Evolutionary conservation across 2,329 filamentous ascomycete species (phyloP), one percentile per base, ranked within the genome.

Genomic region (Exophiala alcalophila): DNA sequence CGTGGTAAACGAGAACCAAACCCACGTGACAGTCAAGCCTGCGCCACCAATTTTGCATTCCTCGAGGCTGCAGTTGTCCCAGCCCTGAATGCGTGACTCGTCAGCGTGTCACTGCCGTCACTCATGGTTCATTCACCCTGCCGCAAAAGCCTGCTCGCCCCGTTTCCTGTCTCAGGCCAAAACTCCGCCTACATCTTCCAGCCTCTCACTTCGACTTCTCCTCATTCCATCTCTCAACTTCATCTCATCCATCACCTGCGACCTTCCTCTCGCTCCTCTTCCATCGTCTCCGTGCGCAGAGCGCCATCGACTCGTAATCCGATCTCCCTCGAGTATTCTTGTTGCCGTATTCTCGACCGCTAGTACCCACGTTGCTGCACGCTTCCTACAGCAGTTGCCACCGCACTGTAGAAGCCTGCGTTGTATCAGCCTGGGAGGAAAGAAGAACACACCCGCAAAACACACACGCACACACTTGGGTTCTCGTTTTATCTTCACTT

Each of bases 331-430:
- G 28, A 39, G 32, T 27, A 39, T 40, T 30, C 31, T 35, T 40
- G 32, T 24, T 33, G 37, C 23, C 19, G 32, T 39, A 30, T 35
- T 30, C 23, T 33, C 34, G 31, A 32, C 32, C 42, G 41, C 39
- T 49, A 49, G 47, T 42, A 32, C 39, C 26, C 37, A 37, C 37
- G 29, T 20, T 32, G 28, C 36, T 35, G 31, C 29, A n/a, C 24
- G 25, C 37, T 46, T 23, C 40, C 32, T 38, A 28, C 28, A 27
- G 33, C 41, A 49, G 47, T 49, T 38, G 40, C 46, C 46, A 39
- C 41, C 28, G 29, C 40, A 44, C 47, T 46, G 47, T 49, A 49
- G 47, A 49, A 49, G 40, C 44, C 46, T 44, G 32, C 38, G 29
- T 40, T 30, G 36, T 34, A 36, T 25, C 32, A 33, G 24, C 29